These are phyloP conservation scores for Discostella stelligeroides DNA, from an alignment of 108 stramenopile genomes.

Conservation along the genomic window DNA sequence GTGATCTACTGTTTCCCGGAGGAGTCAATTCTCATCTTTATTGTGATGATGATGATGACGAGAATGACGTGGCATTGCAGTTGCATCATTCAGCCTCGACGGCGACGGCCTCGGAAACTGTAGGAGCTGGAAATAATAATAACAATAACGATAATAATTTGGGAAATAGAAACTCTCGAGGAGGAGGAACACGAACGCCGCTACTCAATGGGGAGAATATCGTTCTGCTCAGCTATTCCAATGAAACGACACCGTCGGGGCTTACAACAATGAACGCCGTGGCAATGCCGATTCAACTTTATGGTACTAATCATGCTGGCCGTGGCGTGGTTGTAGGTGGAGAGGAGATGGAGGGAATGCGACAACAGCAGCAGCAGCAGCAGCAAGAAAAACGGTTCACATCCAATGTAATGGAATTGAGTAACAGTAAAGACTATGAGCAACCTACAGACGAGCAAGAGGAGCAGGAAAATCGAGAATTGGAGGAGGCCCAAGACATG, in stretches of 20 bases:
- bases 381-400: neutral
- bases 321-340: neutral
- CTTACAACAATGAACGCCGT: neutral
- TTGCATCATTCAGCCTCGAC: no score
- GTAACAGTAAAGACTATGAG: neutral
- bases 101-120: no score
- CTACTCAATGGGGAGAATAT: conserved; percentile 36
- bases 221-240: conserved; percentile 27
- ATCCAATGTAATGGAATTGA: neutral
- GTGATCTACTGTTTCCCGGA: no score
- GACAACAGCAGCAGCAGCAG: neutral
- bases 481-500: conserved; percentile 13
- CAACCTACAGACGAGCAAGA: neutral
- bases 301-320: neutral
- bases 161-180: no score
- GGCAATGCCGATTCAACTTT: conserved; percentile 1
- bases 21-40: no score
- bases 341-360: neutral
- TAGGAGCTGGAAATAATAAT: no score
- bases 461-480: no score
- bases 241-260: conserved; percentile 34
- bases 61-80: no score
- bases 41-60: no score
- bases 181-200: conserved; percentile 5
- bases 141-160: no score